Percentiles rank a stretch among this genome's conserved stretches.
phyloP scores from a whole-genome alignment of 352 stramenopile species.

The Globisporangium paddicum region DNA sequence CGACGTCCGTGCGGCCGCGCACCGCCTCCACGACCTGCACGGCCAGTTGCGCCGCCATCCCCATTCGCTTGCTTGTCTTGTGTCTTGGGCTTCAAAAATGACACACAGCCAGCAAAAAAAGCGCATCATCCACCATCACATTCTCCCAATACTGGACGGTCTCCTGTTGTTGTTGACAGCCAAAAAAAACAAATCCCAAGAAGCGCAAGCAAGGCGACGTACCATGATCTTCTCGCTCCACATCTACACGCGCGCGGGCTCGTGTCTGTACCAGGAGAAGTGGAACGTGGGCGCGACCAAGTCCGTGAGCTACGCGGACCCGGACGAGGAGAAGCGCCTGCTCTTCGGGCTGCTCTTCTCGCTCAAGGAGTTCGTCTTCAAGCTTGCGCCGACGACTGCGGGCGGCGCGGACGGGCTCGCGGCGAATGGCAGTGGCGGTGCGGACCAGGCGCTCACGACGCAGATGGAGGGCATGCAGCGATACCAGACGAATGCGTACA shows the following conservation, averaged over 20 bases:
- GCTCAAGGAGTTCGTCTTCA: conserved; percentile 87
- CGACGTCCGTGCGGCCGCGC: conserved; percentile 6
- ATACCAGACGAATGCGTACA: conserved; percentile 88
- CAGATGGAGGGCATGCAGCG: conserved; percentile 61
- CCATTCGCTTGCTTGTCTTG: conserved; percentile 11
- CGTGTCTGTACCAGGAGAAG: conserved; percentile 90
- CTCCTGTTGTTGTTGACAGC: neutral
- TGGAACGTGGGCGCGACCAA: conserved; percentile 65
- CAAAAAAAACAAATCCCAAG: too few relatives aligned
- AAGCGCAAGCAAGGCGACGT: neutral
- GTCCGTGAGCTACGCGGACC: conserved; percentile 70
- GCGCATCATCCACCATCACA: neutral
- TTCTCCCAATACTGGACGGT: neutral
- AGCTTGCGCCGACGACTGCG: conserved; percentile 49
- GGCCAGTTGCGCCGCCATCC: conserved; percentile 22
- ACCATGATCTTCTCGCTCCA: conserved; percentile 91
- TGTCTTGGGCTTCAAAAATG: conserved; percentile 5
- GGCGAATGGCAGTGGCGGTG: conserved; percentile 15
- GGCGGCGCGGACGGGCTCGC: conserved; percentile 9
- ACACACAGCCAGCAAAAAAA: conserved; percentile 5
- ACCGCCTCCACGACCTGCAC: conserved; percentile 20
- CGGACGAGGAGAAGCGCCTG: conserved; percentile 88
- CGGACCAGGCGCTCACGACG: conserved; percentile 12
- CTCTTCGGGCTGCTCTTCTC: conserved; percentile 92
- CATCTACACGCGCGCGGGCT: conserved; percentile 88